Conservation (phyloP, 169 alveolate species). For the Plasmodium gonderi region DNA sequence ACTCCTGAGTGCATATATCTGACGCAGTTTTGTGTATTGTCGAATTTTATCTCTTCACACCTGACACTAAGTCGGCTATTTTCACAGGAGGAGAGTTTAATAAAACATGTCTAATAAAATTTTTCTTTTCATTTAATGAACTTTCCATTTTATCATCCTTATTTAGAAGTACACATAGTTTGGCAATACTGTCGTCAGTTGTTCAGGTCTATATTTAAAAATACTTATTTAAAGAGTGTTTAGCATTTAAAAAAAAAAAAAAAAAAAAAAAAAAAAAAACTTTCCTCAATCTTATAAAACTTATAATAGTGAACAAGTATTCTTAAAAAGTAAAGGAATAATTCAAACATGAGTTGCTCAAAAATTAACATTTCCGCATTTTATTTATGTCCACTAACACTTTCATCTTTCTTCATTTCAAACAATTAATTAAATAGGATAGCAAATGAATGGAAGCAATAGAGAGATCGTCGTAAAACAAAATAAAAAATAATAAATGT, state of each 20-base stretch:
- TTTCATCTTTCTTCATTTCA: neutral
- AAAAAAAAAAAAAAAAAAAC: neutral
- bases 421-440: neutral
- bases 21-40: neutral
- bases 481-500: neutral
- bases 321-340: too few species aligned
- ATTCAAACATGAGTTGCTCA: too few species aligned
- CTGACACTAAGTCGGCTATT: slow-evolving; percentile 41
- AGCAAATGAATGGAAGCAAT: neutral
- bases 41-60: slow-evolving; percentile 10
- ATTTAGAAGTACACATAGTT: neutral
- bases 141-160: slow-evolving; percentile 7
- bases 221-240: neutral
- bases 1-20: neutral
- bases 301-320: neutral
- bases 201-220: neutral
- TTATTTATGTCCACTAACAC: too few species aligned
- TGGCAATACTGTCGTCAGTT: neutral
- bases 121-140: slow-evolving; percentile 64
- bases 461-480: neutral
- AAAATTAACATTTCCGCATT: neutral
- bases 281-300: neutral
- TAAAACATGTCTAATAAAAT: slow-evolving; percentile 66
- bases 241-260: neutral
- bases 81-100: slow-evolving; percentile 61